These are phyloP conservation scores for Moesziomyces sp. DNA, from an alignment of 1,284 basidiomycete species.

Conservation along the genomic window DNA sequence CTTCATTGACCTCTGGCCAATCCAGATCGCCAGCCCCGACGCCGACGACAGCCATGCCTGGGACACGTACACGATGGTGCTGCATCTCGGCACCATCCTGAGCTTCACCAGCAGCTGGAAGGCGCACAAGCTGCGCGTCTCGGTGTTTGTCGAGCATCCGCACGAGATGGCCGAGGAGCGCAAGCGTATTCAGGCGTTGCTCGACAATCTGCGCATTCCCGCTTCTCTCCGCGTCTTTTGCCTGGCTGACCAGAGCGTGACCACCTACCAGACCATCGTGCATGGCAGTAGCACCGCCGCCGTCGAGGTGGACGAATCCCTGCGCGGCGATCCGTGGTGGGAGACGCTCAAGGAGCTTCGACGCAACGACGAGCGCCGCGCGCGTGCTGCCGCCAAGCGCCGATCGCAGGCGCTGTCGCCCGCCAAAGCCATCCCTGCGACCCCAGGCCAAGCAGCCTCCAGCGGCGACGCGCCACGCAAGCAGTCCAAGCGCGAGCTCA, in stretches of 20 bases:
- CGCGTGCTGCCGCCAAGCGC: slow-evolving; percentile 48
- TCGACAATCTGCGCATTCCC: slow-evolving; percentile 66
- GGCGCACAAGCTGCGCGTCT: slow-evolving; percentile 63
- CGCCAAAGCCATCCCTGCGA: slow-evolving; percentile 32
- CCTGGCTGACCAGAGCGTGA: slow-evolving; percentile 54
- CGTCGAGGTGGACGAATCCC: slow-evolving; percentile 43
- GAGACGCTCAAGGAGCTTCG: slow-evolving; percentile 59
- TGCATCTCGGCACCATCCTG: slow-evolving; percentile 66
- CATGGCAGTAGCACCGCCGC: slow-evolving; percentile 51
- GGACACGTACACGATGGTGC: slow-evolving; percentile 68
- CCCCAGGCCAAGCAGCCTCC: background rate
- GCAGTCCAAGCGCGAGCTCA: slow-evolving; percentile 53
- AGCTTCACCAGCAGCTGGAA: slow-evolving; percentile 66
- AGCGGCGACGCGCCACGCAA: slow-evolving; percentile 22
- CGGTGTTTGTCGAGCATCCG: slow-evolving; percentile 65
- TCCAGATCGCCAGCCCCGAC: slow-evolving; percentile 63
- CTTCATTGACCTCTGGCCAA: slow-evolving; percentile 67
- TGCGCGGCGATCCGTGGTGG: slow-evolving; percentile 66
- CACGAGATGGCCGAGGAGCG: slow-evolving; percentile 61
- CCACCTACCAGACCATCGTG: slow-evolving; percentile 63
- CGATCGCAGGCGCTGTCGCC: slow-evolving; percentile 40
- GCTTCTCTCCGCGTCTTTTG: slow-evolving; percentile 65
- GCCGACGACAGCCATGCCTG: slow-evolving; percentile 58
- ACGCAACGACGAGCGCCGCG: slow-evolving; percentile 54
- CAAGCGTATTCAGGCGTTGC: slow-evolving; percentile 56